Conservation (phyloP, 2,329 filamentous ascomycete species). For the Cladosporium velox region DNA sequence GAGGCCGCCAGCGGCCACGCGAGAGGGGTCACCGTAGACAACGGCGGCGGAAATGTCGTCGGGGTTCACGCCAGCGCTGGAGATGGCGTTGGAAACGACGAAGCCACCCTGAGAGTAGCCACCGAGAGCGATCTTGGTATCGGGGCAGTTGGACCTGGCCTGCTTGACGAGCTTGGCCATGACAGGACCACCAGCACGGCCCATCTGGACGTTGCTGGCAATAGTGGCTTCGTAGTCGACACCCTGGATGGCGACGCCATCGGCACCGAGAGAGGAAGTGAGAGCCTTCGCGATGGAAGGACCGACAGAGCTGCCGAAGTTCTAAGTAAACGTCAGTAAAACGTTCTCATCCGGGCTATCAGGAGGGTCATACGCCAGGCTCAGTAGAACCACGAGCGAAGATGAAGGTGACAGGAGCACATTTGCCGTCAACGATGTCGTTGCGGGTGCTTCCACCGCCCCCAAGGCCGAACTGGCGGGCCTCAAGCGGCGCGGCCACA, state of each 20-base stretch:
- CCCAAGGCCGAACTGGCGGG: constrained; percentile 24
- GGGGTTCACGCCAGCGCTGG: constrained; percentile 20
- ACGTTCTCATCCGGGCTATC: neutral
- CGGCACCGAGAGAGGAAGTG: constrained; percentile 43
- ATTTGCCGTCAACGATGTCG: constrained; percentile 33
- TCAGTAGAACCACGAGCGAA: constrained; percentile 61
- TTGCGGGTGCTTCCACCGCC: constrained; percentile 28
- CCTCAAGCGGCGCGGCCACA: constrained; percentile 24
- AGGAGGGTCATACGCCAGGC: constrained; percentile 34
- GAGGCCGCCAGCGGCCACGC: constrained; percentile 28
- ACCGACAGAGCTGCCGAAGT: constrained; percentile 53
- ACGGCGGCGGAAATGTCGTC: constrained; percentile 28
- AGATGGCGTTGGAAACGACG: constrained; percentile 30
- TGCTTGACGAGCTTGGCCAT: constrained; percentile 29
- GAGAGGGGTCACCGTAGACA: constrained; percentile 37
- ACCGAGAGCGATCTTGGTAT: constrained; percentile 33
- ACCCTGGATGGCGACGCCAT: constrained; percentile 55
- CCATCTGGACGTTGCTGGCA: constrained; percentile 26
- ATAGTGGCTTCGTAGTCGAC: constrained; percentile 53
- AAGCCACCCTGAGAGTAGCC: constrained; percentile 35
- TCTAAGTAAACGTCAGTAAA: constrained; percentile 29
- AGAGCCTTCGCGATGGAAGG: constrained; percentile 55
- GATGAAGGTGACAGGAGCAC: constrained; percentile 54
- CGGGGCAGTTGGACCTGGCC: constrained; percentile 31
- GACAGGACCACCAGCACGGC: constrained; percentile 28